Evolutionary conservation across 2,329 filamentous ascomycete species (phyloP).

Genomic region (Chaetomium sp.): DNA sequence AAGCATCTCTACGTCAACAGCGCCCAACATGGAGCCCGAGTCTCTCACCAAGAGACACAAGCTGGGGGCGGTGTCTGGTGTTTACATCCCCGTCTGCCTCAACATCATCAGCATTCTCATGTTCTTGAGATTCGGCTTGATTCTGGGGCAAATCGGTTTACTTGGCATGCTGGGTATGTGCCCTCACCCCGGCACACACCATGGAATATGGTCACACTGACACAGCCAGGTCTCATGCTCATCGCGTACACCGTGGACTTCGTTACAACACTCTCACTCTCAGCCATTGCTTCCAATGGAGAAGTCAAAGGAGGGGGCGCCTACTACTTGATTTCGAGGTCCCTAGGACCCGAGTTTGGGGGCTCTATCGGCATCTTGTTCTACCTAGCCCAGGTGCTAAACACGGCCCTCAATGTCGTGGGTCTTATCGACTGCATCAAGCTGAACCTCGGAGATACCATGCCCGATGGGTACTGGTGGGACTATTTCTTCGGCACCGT

Average conservation of each 20-base stretch:
- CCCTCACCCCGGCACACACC: background rate
- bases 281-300: constrained; percentile 86
- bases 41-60: constrained; percentile 55
- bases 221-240: constrained; percentile 64
- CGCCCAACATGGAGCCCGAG: constrained; percentile 41
- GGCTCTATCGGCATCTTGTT: constrained; percentile 87
- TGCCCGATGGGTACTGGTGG: constrained; percentile 75
- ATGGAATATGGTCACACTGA: constrained; percentile 24
- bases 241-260: constrained; percentile 79
- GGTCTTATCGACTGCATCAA: constrained; percentile 81
- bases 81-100: constrained; percentile 85
- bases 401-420: constrained; percentile 84
- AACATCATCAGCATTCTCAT: constrained; percentile 90
- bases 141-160: constrained; percentile 78
- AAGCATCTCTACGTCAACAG: background rate
- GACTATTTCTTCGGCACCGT: constrained; percentile 74
- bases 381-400: constrained; percentile 86
- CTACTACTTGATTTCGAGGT: constrained; percentile 86
- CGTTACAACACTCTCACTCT: constrained; percentile 83
- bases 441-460: constrained; percentile 68
- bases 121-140: constrained; percentile 86
- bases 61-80: constrained; percentile 74
- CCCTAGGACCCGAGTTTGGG: constrained; percentile 83
- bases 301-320: constrained; percentile 85
- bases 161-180: constrained; percentile 72